Evolutionary conservation across 148 eudicot genomes (phyloP).

Genomic region (Vaccinium darrowii): DNA sequence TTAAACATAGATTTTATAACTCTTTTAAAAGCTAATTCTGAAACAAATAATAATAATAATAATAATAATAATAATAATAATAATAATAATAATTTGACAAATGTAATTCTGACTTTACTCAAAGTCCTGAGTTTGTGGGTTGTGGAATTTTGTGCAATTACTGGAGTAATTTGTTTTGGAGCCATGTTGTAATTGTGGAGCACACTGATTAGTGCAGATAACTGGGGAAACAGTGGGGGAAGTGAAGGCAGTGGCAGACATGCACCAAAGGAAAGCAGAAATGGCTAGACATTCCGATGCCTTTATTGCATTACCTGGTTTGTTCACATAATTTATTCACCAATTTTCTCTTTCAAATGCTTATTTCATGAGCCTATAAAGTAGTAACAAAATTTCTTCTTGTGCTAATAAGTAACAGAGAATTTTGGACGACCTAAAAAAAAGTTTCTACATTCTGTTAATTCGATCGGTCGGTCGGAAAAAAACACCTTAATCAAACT

Average conservation of each 20-base stretch:
- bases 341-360: neutral
- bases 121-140: too few relatives aligned
- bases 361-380: neutral
- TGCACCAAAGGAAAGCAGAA: slow-evolving; percentile 50
- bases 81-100: too few relatives aligned
- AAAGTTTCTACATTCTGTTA: too few relatives aligned
- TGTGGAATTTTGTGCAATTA: too few relatives aligned
- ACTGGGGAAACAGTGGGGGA: slow-evolving; percentile 43
- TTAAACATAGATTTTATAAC: neutral
- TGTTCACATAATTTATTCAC: neutral
- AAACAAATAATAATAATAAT: neutral
- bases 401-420: too few relatives aligned
- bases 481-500: too few relatives aligned
- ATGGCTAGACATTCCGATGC: slow-evolving; percentile 43
- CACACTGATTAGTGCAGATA: slow-evolving; percentile 22
- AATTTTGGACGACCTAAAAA: too few relatives aligned
- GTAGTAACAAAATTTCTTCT: too few relatives aligned
- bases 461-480: too few relatives aligned
- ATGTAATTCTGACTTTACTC: too few relatives aligned
- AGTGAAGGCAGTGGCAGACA: slow-evolving; percentile 31
- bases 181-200: neutral
- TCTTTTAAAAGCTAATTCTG: neutral
- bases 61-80: too few relatives aligned
- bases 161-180: neutral
- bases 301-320: slow-evolving; percentile 45